Base-by-base conservation (phyloP, 306 rosid genomes). In the Herpetospermum pedunculosum region DNA sequence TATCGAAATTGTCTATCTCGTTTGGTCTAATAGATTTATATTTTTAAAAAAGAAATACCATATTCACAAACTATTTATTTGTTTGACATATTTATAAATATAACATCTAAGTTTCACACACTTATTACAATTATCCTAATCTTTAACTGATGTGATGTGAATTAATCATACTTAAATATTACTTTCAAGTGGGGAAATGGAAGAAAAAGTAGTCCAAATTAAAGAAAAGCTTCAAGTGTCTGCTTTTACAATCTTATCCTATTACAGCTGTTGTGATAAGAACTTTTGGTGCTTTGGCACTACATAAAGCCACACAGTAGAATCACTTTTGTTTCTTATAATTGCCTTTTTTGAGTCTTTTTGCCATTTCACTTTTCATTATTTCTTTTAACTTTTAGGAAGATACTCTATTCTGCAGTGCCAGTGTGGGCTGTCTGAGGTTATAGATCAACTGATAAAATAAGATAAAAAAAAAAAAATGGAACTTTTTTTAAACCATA, bases 161-260 rank as follows among this genome's bases (percentile, higher is more conserved):
- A n/a, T n/a, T n/a, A n/a, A n/a, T n/a, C n/a, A n/a, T n/a, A n/a
- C n/a, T n/a, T n/a, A n/a, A n/a, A n/a, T n/a, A n/a, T n/a, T n/a
- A n/a, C n/a, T n/a, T n/a, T n/a, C n/a, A n/a, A n/a, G n/a, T n/a
- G n/a, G n/a, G n/a, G n/a, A n/a, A n/a, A n/a, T n/a, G n/a, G n/a
- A n/a, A n/a, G n/a, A 65, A 8, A 68, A 68, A 26, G 52, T 23
- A 41, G 72, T 23, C 49, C 35, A 44, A 69, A n/a, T n/a, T n/a
- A n/a, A 8, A 46, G 74, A 64, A 64, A 64, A 44, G 54, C 40
- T 44, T 6, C 1, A 46, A 68, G 54, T 68, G 57, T 25, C 57
- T 69, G 55, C 74, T 70, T 46, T 70, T 37, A 46, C 57, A 70
- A 70, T n/a, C 74, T 46, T 70, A 70, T 70, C 74, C 73, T 43